Base-by-base conservation (phyloP, 139 green algal genomes). In the Coccomyxa sp. region DNA sequence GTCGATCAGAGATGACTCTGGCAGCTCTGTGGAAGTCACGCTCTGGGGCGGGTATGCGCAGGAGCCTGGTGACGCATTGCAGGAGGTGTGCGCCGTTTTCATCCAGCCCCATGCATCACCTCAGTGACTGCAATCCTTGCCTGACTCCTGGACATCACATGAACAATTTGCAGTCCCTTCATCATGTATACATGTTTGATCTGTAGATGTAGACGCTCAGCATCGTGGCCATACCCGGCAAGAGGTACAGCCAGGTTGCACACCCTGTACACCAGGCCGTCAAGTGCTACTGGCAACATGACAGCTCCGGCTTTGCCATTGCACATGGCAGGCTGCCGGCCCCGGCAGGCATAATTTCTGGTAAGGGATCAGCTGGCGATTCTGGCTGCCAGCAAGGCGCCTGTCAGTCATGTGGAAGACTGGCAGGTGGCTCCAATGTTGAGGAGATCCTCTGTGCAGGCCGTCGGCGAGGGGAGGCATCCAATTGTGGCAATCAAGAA, bases 401-500 rank as follows among this genome's bases (percentile, higher is more conserved):
- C n/a, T n/a, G n/a, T n/a, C n/a, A n/a, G n/a, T n/a, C n/a, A n/a
- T n/a, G n/a, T n/a, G n/a, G n/a, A n/a, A n/a, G n/a, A n/a, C n/a
- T n/a, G n/a, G 54, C 54, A 68, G 54, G 16, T 68, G 54, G 22
- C 54, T 22, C 22, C 18, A 68, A 16, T 22, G 33, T 24, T 55
- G 8, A 72, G 31, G 37, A 55, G 68, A 41, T 72, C 16, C 36
- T 38, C 18, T 38, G 6, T 72, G 77, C 50, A 77, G 74, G 41
- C 29, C 8, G 8, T 84, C 54, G 33, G 79, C 78, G 24, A 40
- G 1, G 41, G 82, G 69, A 12, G 36, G 18, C 86, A 89, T 29
- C 95, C 95, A 3, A 81, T 99, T 9, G 41, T 99, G 35, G 94
- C 92, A 0, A 41, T 94, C 36, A 98, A 98, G 88, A 85, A 68